Evolutionary conservation across 2,329 filamentous ascomycete genomes (phyloP).

Genomic region (Trichophyton equinum): DNA sequence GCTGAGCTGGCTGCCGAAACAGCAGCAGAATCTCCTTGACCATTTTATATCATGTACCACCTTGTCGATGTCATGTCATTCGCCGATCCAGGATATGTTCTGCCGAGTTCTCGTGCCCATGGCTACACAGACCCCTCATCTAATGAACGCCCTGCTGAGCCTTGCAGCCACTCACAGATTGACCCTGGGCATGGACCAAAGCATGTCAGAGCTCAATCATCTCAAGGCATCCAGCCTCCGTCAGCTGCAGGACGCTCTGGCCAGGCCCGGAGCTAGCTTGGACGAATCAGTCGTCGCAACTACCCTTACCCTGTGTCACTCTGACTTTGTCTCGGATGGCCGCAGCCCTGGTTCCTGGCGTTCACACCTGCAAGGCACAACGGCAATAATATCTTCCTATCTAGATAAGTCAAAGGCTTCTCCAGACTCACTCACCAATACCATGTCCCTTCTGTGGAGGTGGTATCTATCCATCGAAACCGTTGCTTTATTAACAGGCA

Average conservation of each 20-base stretch:
- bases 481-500: conserved; percentile 11
- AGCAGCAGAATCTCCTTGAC: conserved; percentile 13
- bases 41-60: conserved; percentile 29
- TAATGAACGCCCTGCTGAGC: conserved; percentile 13
- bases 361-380: conserved; percentile 13
- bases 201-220: conserved; percentile 8
- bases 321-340: conserved; percentile 13
- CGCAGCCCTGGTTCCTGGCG: conserved; percentile 13
- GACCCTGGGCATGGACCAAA: conserved; percentile 30
- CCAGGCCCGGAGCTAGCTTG: conserved; percentile 5
- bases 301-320: conserved; percentile 12
- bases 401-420: conserved; percentile 6
- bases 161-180: conserved; percentile 16
- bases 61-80: conserved; percentile 18
- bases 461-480: conserved; percentile 16
- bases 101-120: conserved; percentile 16
- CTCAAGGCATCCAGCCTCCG: conserved; percentile 9
- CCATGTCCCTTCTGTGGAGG: conserved; percentile 12
- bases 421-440: conserved; percentile 5
- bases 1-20: conserved; percentile 6
- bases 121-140: conserved; percentile 14
- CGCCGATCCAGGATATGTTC: conserved; percentile 14
- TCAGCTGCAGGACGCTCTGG: conserved; percentile 10
- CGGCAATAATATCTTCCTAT: conserved; percentile 13
- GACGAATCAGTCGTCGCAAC: conserved; percentile 13